Evolutionary conservation across 108 stramenopile species (phyloP).

Genomic region (Aurantiochytrium sp.): DNA sequence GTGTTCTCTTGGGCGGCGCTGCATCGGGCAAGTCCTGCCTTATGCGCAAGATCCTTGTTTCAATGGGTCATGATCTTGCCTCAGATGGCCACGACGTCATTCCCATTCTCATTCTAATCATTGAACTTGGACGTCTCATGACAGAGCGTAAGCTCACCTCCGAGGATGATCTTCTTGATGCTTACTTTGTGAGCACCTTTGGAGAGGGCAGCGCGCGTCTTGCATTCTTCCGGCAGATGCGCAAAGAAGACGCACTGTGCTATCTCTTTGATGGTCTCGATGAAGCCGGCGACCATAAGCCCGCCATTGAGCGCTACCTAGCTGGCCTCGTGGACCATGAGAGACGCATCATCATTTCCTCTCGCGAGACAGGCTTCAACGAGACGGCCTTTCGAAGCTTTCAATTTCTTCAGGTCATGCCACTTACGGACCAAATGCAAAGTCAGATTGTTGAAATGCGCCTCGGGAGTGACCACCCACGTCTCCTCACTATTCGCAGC

Average conservation of each 20-base stretch:
- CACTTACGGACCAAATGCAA: slow-evolving; percentile 10
- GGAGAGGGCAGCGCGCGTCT: slow-evolving; percentile 6
- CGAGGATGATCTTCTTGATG: neutral
- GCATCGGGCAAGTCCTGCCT: slow-evolving; percentile 13
- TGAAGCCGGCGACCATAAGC: neutral
- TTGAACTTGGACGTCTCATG: neutral
- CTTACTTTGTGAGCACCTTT: neutral
- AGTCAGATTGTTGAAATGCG: neutral
- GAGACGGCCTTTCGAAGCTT: neutral
- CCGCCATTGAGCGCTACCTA: neutral
- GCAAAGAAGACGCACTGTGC: neutral
- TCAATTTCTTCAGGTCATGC: neutral
- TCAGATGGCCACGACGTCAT: neutral
- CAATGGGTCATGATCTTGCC: neutral
- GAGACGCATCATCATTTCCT: neutral
- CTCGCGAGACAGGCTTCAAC: neutral
- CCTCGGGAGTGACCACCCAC: neutral
- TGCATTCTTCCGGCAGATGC: neutral
- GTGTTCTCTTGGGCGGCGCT: neutral
- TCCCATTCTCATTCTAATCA: neutral
- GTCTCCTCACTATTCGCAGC: neutral
- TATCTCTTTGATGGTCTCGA: neutral
- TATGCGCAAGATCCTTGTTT: neutral
- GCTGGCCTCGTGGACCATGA: neutral
- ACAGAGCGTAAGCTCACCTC: neutral